These are phyloP conservation scores for Boletus huronensis DNA, from an alignment of 768 basidiomycete genomes.

Conservation along the genomic window DNA sequence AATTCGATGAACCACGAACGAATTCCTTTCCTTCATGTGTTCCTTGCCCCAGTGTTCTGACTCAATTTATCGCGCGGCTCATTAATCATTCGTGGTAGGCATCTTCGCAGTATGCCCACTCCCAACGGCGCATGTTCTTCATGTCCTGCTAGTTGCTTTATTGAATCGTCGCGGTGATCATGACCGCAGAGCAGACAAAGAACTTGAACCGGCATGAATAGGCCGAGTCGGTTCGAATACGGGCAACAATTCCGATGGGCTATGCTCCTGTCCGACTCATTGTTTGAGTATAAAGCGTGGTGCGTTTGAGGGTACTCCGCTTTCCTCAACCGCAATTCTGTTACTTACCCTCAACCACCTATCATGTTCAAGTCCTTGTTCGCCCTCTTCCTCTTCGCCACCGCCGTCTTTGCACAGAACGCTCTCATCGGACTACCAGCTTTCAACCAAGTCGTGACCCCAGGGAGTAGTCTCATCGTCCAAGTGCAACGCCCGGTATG, in stretches of 20 bases:
- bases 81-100: neutral
- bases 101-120: neutral
- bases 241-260: conserved; percentile 5
- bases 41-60: neutral
- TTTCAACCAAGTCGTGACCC: conserved; percentile 23
- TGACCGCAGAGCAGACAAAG: too few species aligned
- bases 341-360: neutral
- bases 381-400: conserved; percentile 27
- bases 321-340: neutral
- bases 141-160: neutral
- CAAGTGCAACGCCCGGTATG: conserved; percentile 49
- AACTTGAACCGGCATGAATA: too few species aligned
- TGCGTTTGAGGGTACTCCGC: neutral
- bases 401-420: conserved; percentile 40
- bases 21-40: neutral
- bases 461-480: conserved; percentile 40
- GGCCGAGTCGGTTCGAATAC: neutral
- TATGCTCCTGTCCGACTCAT: neutral
- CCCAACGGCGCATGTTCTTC: neutral
- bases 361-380: conserved; percentile 19
- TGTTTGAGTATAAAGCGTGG: conserved; percentile 6
- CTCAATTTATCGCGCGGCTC: neutral
- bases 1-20: neutral
- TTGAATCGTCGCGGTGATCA: neutral
- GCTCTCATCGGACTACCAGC: conserved; percentile 40